Base-by-base conservation (phyloP, 257 asterid genomes). In the Capsicum baccatum region DNA sequence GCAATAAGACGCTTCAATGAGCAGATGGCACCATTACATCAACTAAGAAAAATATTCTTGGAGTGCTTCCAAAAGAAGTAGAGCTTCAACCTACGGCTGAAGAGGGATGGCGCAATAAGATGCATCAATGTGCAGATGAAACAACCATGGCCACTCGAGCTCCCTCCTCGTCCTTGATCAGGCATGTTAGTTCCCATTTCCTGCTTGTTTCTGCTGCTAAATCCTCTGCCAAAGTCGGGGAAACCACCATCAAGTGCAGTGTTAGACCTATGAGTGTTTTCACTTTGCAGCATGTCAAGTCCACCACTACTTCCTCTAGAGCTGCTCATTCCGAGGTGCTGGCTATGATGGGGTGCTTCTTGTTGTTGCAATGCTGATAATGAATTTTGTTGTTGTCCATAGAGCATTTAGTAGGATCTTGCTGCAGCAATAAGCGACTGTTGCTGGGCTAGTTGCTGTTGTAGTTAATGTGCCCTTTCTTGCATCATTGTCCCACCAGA, bases 311-410 rank as follows among this genome's bases (percentile, higher is more conserved):
- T 60, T 11, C 91, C 92, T 4, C 93, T 93, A 0, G 95, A 83
- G 87, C 91, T 90, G 87, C 90, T 89, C 98, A 96, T 93, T 14
- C 95, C 94, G 0, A 94, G 92, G 14, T 91, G 95, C 44, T 39
- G 44, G 44, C 44, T 39, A 39, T 39, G 44, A 90, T 92, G 17
- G 79, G 91, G 92, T 78, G 90, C 93, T 78, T 92, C 95, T 88
- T 94, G 92, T 83, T 89, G 99, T 80, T 95, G 98, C 15, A 93
- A 92, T 19, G 98, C 88, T 0, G 98, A 91, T 35, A 88, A 94
- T 6, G 91, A 94, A 26, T 26, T 26, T 86, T 92, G 92, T 42
- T 87, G 99, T 26, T 95, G 89, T 11, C 97, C 91, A 35, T 94
- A 96, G 73, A 93, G 62, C 97, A 94, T 90, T 0, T 96, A 93